Base-by-base conservation (phyloP, 371 early-diverging fungal species). In the Dichotomocladium elegans region DNA sequence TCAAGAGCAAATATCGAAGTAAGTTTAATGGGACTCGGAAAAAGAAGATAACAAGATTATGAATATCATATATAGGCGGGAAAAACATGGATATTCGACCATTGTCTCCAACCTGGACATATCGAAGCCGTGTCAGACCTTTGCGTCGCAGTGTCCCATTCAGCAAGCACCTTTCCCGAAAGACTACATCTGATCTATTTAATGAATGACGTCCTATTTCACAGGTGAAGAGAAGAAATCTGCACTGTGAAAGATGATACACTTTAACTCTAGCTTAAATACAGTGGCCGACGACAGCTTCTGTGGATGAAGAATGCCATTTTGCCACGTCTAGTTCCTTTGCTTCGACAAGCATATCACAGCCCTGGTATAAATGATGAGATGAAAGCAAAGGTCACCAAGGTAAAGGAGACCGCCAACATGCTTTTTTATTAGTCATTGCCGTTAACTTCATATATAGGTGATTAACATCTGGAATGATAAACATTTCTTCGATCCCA, bases 1-100 rank as follows among this genome's bases (percentile, higher is more conserved):
- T 83, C 84, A 7, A 75, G 75, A 51, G 74, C 75, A 0, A 80
- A 83, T 44, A 81, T 83, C 44, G 81, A 83, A 59, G 84, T 81
- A 72, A n/a, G n/a, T 25, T 25, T 34, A 29, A 34, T 30, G 33
- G 28, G 24, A 11, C 35, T 11, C 35, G 12, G 27, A n/a, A 40
- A 22, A 2, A 24, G 10, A 14, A 27, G 2, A 4, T 51, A 5
- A 6, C 11, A 15, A 28, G 17, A 19, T 30, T 34, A 3, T 8
- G 4, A 50, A 31, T 19, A 40, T 24, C 53, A 37, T 34, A 24
- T 49, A n/a, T 34, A 82, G 84, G 63, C 72, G 17, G 84, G 82
- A 17, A 83, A 81, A 53, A 70, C 63, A 24, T 83, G 84, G 84
- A 66, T 81, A n/a, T 70, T 77, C 47, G 69, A 78, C 8, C 58